phyloP scores from a whole-genome alignment of 2,329 filamentous ascomycete genomes.

The Penicillium sp. region DNA sequence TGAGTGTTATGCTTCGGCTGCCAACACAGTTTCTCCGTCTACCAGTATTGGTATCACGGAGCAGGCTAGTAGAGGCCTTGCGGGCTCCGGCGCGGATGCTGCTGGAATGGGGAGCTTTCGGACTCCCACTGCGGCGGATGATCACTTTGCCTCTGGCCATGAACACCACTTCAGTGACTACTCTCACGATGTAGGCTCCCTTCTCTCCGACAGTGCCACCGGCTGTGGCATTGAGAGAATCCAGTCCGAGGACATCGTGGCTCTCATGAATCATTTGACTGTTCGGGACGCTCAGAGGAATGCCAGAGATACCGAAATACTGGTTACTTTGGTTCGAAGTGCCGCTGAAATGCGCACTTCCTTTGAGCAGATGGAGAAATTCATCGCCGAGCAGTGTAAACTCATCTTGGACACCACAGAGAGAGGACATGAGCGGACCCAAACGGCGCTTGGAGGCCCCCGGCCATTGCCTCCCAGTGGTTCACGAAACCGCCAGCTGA shows the following conservation, averaged over 20 bases:
- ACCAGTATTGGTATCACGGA: slow-evolving; percentile 48
- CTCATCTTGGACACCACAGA: slow-evolving; percentile 83
- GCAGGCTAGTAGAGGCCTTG: slow-evolving; percentile 46
- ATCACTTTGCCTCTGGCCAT: slow-evolving; percentile 62
- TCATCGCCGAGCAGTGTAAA: slow-evolving; percentile 85
- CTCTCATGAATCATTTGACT: slow-evolving; percentile 96
- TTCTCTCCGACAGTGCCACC: slow-evolving; percentile 82
- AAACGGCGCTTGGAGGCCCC: slow-evolving; percentile 78
- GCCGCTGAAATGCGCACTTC: slow-evolving; percentile 96
- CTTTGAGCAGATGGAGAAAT: slow-evolving; percentile 90
- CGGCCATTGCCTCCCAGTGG: slow-evolving; percentile 70
- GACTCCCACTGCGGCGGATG: slow-evolving; percentile 51
- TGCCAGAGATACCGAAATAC: slow-evolving; percentile 91
- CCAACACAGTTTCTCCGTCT: slow-evolving; percentile 56
- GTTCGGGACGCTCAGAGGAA: slow-evolving; percentile 95
- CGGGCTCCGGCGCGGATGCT: slow-evolving; percentile 55
- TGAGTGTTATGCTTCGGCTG: slow-evolving; percentile 87
- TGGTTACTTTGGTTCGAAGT: slow-evolving; percentile 88
- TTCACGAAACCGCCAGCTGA: slow-evolving; percentile 54
- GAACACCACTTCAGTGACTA: slow-evolving; percentile 75
- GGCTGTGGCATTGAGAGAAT: slow-evolving; percentile 86
- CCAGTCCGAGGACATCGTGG: slow-evolving; percentile 93
- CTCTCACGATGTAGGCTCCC: slow-evolving; percentile 90
- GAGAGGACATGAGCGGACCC: slow-evolving; percentile 80
- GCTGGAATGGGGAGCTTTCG: slow-evolving; percentile 50